phyloP scores from a whole-genome alignment of 176 grass and related monocot genomes.

The Poa pratensis region DNA sequence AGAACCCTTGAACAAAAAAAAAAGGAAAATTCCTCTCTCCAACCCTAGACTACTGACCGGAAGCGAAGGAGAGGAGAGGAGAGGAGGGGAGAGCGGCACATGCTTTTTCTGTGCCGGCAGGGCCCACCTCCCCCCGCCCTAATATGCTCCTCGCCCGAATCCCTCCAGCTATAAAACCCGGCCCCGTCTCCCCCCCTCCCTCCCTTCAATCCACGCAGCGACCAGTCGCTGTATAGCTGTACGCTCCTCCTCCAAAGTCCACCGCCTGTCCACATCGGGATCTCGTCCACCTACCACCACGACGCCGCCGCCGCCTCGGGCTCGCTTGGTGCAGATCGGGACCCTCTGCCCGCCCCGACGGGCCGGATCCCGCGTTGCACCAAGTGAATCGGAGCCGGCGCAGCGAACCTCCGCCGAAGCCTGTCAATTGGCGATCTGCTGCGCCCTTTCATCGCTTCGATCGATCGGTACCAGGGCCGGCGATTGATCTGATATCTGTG shows the following conservation, averaged over 20 bases:
- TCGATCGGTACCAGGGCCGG: background rate
- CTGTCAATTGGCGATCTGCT: background rate
- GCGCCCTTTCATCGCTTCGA: background rate
- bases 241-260: background rate
- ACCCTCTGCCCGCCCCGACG: constrained; percentile 55
- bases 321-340: constrained; percentile 99
- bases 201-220: background rate
- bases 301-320: constrained; percentile 74
- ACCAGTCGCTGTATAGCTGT: constrained; percentile 25
- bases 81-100: background rate
- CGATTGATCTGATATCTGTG: too few relatives aligned
- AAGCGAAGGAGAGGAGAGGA: background rate
- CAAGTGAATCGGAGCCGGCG: constrained; percentile 99
- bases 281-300: background rate
- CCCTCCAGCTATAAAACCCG: constrained; percentile 44
- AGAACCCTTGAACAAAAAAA: too few relatives aligned
- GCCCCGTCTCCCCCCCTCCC: background rate
- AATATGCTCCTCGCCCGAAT: constrained; percentile 29
- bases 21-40: too few relatives aligned
- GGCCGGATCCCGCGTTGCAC: constrained; percentile 97
- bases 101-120: background rate
- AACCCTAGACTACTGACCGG: background rate
- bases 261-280: background rate
- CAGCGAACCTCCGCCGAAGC: constrained; percentile 24
- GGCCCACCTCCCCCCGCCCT: constrained; percentile 34